phyloP scores from a whole-genome alignment of 1,284 basidiomycete species.

The Trametes pubescens region DNA sequence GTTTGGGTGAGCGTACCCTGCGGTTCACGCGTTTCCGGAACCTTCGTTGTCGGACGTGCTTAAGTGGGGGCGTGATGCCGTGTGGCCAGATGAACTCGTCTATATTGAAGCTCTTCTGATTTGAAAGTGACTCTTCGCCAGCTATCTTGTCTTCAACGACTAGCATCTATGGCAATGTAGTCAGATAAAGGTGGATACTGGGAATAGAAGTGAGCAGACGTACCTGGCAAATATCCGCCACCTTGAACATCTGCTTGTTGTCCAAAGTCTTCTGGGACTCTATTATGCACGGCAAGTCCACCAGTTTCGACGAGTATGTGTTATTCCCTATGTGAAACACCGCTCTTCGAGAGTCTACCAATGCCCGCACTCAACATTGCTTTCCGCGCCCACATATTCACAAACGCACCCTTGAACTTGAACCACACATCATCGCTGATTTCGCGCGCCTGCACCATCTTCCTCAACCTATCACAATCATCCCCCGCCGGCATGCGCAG shows the following conservation, averaged over 20 bases:
- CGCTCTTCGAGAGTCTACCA: conserved; percentile 89
- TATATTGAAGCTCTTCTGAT: conserved; percentile 80
- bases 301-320: conserved; percentile 91
- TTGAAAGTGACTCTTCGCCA: conserved; percentile 66
- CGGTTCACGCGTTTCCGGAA: conserved; percentile 92
- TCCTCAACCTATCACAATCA: conserved; percentile 79
- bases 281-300: conserved; percentile 94
- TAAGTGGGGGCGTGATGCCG: conserved; percentile 93
- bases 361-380: not conserved
- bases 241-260: conserved; percentile 97
- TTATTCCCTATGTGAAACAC: conserved; percentile 88
- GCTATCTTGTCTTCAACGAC: conserved; percentile 83
- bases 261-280: conserved; percentile 98
- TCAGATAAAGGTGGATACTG: no score
- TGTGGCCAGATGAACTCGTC: conserved; percentile 99
- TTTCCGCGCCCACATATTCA: not conserved
- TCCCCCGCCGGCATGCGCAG: conserved; percentile 89
- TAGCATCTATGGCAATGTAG: conserved; percentile 71
- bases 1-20: conserved; percentile 58
- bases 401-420: conserved; percentile 90
- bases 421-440: conserved; percentile 92
- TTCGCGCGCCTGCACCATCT: conserved; percentile 84
- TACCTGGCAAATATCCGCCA: conserved; percentile 97
- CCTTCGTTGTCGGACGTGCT: conserved; percentile 90
- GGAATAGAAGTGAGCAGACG: not conserved